These are phyloP conservation scores for sorghum (Sorghum bicolor) DNA, from an alignment of 176 grass and related monocot species.

Conservation along the genomic window DNA sequence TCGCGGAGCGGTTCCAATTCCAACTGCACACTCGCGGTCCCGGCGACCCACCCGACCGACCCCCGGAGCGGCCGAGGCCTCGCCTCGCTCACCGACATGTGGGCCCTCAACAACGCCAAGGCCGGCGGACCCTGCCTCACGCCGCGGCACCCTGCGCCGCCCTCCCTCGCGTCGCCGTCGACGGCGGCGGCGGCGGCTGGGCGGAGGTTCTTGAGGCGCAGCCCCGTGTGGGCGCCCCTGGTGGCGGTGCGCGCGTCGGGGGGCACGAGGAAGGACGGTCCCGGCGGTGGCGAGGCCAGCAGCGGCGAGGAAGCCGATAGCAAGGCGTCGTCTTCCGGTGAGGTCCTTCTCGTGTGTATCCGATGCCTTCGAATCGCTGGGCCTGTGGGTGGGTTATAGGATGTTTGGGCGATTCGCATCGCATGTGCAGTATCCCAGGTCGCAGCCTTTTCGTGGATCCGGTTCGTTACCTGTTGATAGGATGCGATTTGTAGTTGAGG, in stretches of 20 bases:
- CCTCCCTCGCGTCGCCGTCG: background rate
- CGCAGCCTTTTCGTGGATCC: constrained; percentile 1
- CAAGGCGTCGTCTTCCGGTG: constrained; percentile 49
- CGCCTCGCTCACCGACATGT: constrained; percentile 41
- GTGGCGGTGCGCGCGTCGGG: constrained; percentile 55
- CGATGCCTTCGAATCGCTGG: background rate
- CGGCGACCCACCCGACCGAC: background rate
- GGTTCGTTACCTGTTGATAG: background rate
- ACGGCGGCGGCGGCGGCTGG: constrained; percentile 16
- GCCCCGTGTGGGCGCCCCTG: constrained; percentile 21
- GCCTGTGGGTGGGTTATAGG: background rate
- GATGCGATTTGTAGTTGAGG: background rate
- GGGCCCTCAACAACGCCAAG: constrained; percentile 69
- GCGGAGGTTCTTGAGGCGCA: constrained; percentile 31
- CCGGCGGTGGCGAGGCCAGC: constrained; percentile 9
- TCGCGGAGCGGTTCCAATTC: constrained; percentile 4
- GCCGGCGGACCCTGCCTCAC: constrained; percentile 41
- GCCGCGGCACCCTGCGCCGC: constrained; percentile 20
- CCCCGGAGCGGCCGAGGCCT: background rate
- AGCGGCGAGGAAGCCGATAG: constrained; percentile 33
- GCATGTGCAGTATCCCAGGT: background rate
- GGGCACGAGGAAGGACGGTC: constrained; percentile 28
- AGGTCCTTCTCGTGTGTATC: background rate
- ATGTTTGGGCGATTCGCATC: constrained; percentile 3
- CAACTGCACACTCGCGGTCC: background rate